Conservation (phyloP, 306 rosid genomes). For the Castanea crenata region DNA sequence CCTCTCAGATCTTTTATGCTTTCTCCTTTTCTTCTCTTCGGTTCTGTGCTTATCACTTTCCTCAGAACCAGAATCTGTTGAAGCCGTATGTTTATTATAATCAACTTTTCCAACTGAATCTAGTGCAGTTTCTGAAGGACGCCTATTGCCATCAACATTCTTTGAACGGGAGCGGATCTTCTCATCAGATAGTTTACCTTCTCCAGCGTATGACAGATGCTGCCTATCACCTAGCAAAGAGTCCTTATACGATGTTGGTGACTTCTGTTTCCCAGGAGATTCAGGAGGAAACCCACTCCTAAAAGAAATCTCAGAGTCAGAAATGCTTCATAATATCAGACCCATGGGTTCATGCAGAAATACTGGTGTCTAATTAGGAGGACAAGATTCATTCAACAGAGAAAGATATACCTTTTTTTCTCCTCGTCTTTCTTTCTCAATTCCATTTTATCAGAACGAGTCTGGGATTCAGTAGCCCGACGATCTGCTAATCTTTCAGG, state of each 20-base stretch:
- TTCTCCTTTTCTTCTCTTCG: constrained; percentile 62
- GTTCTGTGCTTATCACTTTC: constrained; percentile 53
- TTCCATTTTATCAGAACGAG: constrained; percentile 30
- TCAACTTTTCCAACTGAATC: constrained; percentile 41
- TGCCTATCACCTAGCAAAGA: constrained; percentile 42
- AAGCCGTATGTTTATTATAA: constrained; percentile 34
- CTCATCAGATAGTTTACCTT: constrained; percentile 45
- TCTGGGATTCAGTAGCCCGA: constrained; percentile 26
- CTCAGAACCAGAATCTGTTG: constrained; percentile 59
- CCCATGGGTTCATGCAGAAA: constrained; percentile 6
- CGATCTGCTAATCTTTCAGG: constrained; percentile 43
- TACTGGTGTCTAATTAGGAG: constrained; percentile 4
- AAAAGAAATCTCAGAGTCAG: constrained; percentile 50
- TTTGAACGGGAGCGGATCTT: constrained; percentile 39
- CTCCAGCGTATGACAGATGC: constrained; percentile 37
- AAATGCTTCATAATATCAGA: constrained; percentile 30
- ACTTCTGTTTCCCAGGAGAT: constrained; percentile 39
- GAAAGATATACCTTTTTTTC: constrained; percentile 39
- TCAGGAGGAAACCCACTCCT: constrained; percentile 33
- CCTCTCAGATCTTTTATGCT: constrained; percentile 78
- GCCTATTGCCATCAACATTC: constrained; percentile 29
- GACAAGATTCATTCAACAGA: constrained; percentile 20
- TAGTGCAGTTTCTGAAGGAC: constrained; percentile 31
- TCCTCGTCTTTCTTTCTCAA: constrained; percentile 44
- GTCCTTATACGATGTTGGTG: constrained; percentile 37